Evolutionary conservation across 495 filamentous ascomycete species (phyloP).

Genomic region (Tuber microsphaerosporum): DNA sequence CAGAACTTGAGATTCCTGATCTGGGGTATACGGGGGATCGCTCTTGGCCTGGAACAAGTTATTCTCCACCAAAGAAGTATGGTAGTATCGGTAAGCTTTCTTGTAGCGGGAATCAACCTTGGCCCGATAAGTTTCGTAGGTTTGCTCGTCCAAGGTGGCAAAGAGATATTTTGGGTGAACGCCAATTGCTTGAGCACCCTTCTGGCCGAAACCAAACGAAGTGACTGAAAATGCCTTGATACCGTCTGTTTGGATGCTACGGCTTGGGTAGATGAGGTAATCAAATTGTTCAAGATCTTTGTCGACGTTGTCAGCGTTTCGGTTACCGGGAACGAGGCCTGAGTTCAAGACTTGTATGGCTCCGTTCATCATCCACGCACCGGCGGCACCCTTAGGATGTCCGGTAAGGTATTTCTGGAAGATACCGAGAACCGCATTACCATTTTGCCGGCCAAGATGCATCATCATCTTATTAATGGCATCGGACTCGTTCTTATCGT

Average conservation of each 20-base stretch:
- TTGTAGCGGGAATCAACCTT: slow-evolving; percentile 91
- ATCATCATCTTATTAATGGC: slow-evolving; percentile 93
- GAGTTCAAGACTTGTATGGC: slow-evolving; percentile 88
- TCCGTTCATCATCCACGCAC: slow-evolving; percentile 99
- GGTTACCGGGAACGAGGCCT: slow-evolving; percentile 90
- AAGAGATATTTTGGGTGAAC: slow-evolving; percentile 94
- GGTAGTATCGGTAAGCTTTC: slow-evolving; percentile 96
- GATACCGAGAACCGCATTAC: slow-evolving; percentile 90
- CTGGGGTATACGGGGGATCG: slow-evolving; percentile 78
- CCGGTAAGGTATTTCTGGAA: slow-evolving; percentile 99
- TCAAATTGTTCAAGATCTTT: slow-evolving; percentile 94
- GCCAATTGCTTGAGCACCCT: slow-evolving; percentile 94
- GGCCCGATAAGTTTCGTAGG: slow-evolving; percentile 70
- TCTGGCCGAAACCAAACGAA: slow-evolving; percentile 98
- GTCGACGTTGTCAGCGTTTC: slow-evolving; percentile 97
- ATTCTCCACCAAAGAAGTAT: slow-evolving; percentile 95
- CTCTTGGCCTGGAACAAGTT: slow-evolving; percentile 92
- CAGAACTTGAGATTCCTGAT: slow-evolving; percentile 75
- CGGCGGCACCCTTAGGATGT: slow-evolving; percentile 97
- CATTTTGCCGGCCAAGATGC: slow-evolving; percentile 90
- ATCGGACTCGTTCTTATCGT: slow-evolving; percentile 99
- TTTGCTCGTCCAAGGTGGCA: slow-evolving; percentile 80
- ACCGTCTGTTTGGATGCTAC: slow-evolving; percentile 92
- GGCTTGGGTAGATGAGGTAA: slow-evolving; percentile 92
- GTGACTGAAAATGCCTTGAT: slow-evolving; percentile 98